Conservation (phyloP, 306 rosid species). For the Vigna reflexopilosa region DNA sequence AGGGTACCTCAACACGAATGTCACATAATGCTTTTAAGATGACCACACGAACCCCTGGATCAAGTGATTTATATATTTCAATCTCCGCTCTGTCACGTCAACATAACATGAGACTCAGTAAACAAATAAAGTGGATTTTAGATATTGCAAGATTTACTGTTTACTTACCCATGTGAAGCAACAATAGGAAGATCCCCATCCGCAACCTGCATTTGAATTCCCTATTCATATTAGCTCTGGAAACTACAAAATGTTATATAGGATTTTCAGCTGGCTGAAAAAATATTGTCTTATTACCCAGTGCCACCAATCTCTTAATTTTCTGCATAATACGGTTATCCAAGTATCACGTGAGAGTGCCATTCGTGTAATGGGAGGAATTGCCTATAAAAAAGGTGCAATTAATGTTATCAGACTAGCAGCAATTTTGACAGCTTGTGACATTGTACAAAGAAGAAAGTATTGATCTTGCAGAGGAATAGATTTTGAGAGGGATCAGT, state of each 20-base stretch:
- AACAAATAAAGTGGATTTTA: constrained; percentile 33
- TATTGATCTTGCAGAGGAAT: constrained; percentile 18
- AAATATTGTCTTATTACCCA: constrained; percentile 65
- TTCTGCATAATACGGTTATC: constrained; percentile 93
- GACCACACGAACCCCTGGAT: constrained; percentile 84
- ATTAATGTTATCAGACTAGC: constrained; percentile 38
- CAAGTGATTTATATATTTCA: constrained; percentile 81
- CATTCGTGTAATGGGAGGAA: constrained; percentile 95
- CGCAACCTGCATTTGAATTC: constrained; percentile 73
- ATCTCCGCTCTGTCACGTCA: constrained; percentile 70
- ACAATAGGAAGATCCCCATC: constrained; percentile 90
- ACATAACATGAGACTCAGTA: constrained; percentile 45
- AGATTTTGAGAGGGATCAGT: constrained; percentile 19
- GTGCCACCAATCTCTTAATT: constrained; percentile 98
- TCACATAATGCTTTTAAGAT: constrained; percentile 95
- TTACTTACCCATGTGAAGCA: constrained; percentile 92
- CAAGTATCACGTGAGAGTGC: constrained; percentile 94
- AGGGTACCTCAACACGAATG: constrained; percentile 91
- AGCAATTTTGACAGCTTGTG: constrained; percentile 39
- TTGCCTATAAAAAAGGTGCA: constrained; percentile 64
- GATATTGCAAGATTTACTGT: constrained; percentile 47
- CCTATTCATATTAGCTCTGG: constrained; percentile 43
- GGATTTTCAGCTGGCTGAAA: constrained; percentile 42
- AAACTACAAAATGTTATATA: constrained; percentile 37
- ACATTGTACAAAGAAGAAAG: constrained; percentile 26